Conservation (phyloP, 768 basidiomycete genomes). For the Suillus alpinus region DNA sequence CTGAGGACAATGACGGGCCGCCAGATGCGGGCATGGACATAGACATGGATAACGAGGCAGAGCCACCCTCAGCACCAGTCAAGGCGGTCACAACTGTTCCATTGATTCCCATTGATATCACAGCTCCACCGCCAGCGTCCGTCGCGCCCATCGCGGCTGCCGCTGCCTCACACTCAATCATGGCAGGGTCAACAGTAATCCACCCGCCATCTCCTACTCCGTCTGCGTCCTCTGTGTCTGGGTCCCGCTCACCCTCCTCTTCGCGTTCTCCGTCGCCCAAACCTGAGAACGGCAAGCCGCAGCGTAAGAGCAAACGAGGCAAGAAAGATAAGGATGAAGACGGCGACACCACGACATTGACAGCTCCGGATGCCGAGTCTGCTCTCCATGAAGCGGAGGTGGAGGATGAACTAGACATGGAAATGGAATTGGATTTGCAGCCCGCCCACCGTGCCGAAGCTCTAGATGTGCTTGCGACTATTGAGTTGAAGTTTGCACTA, state of each 20-base stretch:
- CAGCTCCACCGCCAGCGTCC: constrained; percentile 18
- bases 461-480: constrained; percentile 79
- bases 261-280: constrained; percentile 42
- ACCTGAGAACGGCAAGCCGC: constrained; percentile 21
- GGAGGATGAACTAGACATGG: constrained; percentile 42
- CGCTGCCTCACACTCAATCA: constrained; percentile 46
- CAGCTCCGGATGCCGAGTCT: background rate
- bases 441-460: constrained; percentile 85
- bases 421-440: constrained; percentile 67
- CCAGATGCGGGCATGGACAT: constrained; percentile 18
- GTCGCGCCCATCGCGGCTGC: constrained; percentile 32
- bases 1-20: constrained; percentile 24
- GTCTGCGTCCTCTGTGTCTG: constrained; percentile 35
- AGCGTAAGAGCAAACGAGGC: constrained; percentile 21
- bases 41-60: constrained; percentile 16
- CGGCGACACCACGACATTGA: background rate
- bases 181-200: constrained; percentile 42
- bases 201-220: constrained; percentile 37
- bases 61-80: constrained; percentile 15
- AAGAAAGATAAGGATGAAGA: constrained; percentile 16
- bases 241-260: constrained; percentile 32
- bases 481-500: constrained; percentile 91
- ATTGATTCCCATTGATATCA: constrained; percentile 7
- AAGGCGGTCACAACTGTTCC: constrained; percentile 1
- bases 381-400: constrained; percentile 17